Percentiles rank a stretch among this genome's conserved stretches.
Conservation (phyloP, 768 basidiomycete species). For the Boletus pseudo-olivaceus region DNA sequence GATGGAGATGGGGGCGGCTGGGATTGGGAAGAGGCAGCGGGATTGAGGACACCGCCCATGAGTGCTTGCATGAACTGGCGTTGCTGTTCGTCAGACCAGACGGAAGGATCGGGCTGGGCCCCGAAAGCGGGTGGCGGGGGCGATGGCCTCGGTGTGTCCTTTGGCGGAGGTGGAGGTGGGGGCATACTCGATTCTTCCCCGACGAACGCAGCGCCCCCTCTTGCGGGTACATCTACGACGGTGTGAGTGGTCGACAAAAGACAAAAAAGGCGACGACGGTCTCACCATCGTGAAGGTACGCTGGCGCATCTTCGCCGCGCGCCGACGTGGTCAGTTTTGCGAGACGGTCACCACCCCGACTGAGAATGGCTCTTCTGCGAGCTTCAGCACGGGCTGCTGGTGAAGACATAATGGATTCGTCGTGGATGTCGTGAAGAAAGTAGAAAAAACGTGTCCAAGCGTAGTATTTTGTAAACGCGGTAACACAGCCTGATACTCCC, state of each 20-base stretch:
- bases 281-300: constrained; percentile 48
- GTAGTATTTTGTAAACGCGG: background rate
- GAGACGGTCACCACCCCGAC: constrained; percentile 67
- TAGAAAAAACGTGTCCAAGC: constrained; percentile 5
- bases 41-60: constrained; percentile 38
- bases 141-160: constrained; percentile 25
- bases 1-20: constrained; percentile 1
- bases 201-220: constrained; percentile 30
- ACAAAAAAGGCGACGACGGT: background rate
- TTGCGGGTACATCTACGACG: constrained; percentile 11
- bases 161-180: constrained; percentile 19
- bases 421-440: constrained; percentile 8
- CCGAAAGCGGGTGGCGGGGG: constrained; percentile 21
- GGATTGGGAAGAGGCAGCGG: constrained; percentile 21
- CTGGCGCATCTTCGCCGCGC: constrained; percentile 63
- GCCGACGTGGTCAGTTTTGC: constrained; percentile 76
- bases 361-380: constrained; percentile 71
- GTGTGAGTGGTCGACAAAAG: background rate
- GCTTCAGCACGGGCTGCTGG: constrained; percentile 74
- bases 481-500: background rate
- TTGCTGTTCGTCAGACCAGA: constrained; percentile 69
- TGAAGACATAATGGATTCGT: constrained; percentile 31
- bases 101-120: constrained; percentile 47
- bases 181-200: constrained; percentile 36
- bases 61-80: constrained; percentile 65